Conservation (phyloP, 1,284 basidiomycete genomes). For the Ceratobasidium sp. region DNA sequence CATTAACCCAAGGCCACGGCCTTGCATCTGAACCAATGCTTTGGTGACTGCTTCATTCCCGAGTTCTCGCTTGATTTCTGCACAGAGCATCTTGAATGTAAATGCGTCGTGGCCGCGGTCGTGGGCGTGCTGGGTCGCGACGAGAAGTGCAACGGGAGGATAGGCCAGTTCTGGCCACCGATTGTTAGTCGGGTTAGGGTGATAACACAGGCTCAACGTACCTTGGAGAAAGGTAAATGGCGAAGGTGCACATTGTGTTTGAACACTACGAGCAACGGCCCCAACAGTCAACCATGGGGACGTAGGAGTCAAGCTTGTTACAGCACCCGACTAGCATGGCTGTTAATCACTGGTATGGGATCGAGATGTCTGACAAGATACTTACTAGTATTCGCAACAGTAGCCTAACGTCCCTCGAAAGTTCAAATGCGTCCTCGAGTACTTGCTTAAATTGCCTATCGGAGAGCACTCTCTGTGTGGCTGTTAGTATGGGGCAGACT, state of each 20-base stretch:
- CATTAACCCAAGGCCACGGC: constrained; percentile 45
- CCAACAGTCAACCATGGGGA: constrained; percentile 66
- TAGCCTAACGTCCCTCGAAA: constrained; percentile 46
- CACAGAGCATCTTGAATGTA: constrained; percentile 83
- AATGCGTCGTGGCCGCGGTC: constrained; percentile 73
- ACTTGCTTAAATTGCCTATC: constrained; percentile 28
- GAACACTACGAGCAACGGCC: constrained; percentile 52
- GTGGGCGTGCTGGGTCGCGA: constrained; percentile 72
- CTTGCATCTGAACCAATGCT: constrained; percentile 45
- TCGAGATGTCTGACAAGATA: not conserved
- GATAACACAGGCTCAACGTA: constrained; percentile 53
- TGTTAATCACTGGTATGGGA: not conserved
- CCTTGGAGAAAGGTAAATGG: constrained; percentile 64
- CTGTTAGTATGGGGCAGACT: not conserved
- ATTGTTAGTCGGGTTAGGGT: not conserved
- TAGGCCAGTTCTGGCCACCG: constrained; percentile 69
- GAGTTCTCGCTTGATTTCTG: constrained; percentile 60
- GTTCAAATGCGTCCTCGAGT: constrained; percentile 43
- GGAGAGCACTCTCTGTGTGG: constrained; percentile 17
- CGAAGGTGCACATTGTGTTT: constrained; percentile 64
- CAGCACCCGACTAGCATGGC: constrained; percentile 60
- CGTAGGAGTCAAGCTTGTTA: constrained; percentile 61
- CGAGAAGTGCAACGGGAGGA: constrained; percentile 76
- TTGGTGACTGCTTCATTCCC: constrained; percentile 43
- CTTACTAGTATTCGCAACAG: constrained; percentile 46